These are phyloP conservation scores for Pterocarpus macrocarpus DNA, from an alignment of 306 rosid genomes.

Conservation along the genomic window DNA sequence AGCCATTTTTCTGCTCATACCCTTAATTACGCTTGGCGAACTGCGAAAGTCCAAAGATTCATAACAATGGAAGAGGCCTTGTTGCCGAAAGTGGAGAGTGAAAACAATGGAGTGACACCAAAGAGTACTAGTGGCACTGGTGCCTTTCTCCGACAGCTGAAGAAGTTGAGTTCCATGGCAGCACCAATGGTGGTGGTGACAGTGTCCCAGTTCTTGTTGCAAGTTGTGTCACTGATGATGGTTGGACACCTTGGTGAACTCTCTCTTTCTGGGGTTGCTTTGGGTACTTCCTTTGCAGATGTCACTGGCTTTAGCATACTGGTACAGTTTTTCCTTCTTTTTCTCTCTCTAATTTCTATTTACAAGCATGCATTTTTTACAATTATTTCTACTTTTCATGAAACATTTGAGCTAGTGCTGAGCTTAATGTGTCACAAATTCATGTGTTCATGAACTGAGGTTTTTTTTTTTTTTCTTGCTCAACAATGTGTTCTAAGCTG, in stretches of 20 bases:
- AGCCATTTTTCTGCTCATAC: neutral
- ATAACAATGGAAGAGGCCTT: neutral
- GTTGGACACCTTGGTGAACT: conserved; percentile 45
- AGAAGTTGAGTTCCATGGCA: conserved; percentile 35
- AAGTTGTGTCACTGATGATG: conserved; percentile 42
- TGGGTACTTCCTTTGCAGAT: conserved; percentile 45
- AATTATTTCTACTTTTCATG: neutral
- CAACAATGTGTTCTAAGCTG: no score
- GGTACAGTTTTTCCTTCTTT: neutral
- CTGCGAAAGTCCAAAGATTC: no score
- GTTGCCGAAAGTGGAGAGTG: neutral
- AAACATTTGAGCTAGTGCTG: neutral
- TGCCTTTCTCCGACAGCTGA: conserved; percentile 20
- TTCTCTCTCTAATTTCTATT: neutral
- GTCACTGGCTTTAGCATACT: conserved; percentile 47
- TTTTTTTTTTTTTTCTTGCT: no score
- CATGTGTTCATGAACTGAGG: no score
- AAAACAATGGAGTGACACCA: neutral
- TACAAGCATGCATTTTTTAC: no score
- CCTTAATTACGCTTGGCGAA: neutral
- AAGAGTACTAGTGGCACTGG: neutral
- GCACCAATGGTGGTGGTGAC: conserved; percentile 51
- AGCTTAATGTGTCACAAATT: no score
- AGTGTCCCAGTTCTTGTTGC: conserved; percentile 40
- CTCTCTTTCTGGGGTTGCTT: conserved; percentile 43